Percentiles rank a stretch among this genome's conserved stretches.
Conservation (phyloP, 306 rosid species). For the Canavalia gladiata region DNA sequence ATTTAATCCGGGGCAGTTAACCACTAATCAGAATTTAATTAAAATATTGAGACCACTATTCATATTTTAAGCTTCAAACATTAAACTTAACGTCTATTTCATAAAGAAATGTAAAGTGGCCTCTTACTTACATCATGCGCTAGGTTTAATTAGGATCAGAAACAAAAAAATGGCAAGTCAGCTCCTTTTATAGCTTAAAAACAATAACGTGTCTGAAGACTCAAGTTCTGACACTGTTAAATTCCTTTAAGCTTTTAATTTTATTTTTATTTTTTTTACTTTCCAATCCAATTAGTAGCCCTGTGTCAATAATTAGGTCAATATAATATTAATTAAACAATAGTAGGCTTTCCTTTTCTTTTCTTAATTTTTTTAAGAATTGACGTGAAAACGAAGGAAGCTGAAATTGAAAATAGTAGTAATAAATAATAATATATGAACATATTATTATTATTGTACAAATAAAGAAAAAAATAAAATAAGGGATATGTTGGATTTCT, state of each 20-base stretch:
- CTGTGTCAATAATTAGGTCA: constrained; percentile 35
- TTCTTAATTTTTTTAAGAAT: neutral
- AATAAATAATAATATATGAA: neutral
- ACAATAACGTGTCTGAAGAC: constrained; percentile 44
- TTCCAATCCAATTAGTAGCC: constrained; percentile 17
- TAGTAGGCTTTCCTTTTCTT: neutral
- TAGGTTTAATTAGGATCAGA: constrained; percentile 47
- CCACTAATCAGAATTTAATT: constrained; percentile 7
- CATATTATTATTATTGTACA: constrained; percentile 10
- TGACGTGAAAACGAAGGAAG: neutral
- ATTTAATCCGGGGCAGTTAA: constrained; percentile 51
- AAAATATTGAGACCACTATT: constrained; percentile 3
- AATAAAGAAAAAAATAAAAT: neutral
- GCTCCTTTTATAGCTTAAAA: constrained; percentile 50
- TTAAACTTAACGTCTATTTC: constrained; percentile 31
- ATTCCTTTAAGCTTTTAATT: constrained; percentile 41
- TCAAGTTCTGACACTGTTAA: constrained; percentile 57
- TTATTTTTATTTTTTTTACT: neutral
- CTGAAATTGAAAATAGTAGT: neutral
- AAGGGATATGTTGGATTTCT: constrained; percentile 40
- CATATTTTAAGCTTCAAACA: constrained; percentile 18
- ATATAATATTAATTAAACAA: neutral
- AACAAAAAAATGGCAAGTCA: constrained; percentile 35
- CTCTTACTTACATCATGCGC: constrained; percentile 69
- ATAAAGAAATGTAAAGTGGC: constrained; percentile 36